Percentiles rank a stretch among this genome's conserved stretches.
Evolutionary conservation across 225 moss, liverwort and hornwort species (phyloP).

Genomic region (Physcomitrium patens): DNA sequence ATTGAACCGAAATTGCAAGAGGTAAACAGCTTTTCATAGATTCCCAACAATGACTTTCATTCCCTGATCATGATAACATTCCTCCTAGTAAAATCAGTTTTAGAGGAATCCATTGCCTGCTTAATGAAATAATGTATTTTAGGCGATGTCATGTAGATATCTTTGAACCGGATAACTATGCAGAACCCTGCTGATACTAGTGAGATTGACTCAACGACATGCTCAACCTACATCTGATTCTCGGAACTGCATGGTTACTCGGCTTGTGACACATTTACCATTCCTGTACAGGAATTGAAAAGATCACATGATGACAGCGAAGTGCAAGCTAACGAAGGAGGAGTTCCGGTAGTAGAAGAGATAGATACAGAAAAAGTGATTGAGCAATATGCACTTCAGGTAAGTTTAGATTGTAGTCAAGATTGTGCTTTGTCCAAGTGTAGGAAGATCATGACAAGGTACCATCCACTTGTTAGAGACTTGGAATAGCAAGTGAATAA

Average conservation of each 20-base stretch:
- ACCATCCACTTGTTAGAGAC: conserved; percentile 12
- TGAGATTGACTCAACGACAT: conserved; percentile 13
- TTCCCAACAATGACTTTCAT: conserved; percentile 4
- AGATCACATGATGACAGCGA: conserved; percentile 88
- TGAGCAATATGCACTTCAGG: conserved; percentile 66
- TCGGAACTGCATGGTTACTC: conserved; percentile 17
- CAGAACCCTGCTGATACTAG: conserved; percentile 12
- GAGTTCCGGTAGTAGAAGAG: conserved; percentile 83
- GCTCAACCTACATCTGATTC: not conserved
- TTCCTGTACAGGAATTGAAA: conserved; percentile 64
- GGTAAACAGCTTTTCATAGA: conserved; percentile 39
- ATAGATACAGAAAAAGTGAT: conserved; percentile 77
- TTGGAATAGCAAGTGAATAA: not conserved
- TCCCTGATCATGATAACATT: conserved; percentile 18
- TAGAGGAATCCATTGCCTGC: conserved; percentile 9
- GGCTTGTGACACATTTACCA: conserved; percentile 20
- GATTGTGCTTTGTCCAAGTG: not conserved
- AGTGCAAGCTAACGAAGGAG: conserved; percentile 66
- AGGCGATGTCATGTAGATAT: conserved; percentile 9
- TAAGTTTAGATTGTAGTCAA: conserved; percentile 26
- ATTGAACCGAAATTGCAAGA: conserved; percentile 92
- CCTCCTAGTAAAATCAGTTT: conserved; percentile 1
- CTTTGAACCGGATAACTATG: conserved; percentile 13
- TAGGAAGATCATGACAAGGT: not conserved
- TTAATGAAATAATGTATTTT: conserved; percentile 4